These are phyloP conservation scores for Bipolaris sorokiniana DNA, from an alignment of 2,329 filamentous ascomycete genomes.

Conservation along the genomic window DNA sequence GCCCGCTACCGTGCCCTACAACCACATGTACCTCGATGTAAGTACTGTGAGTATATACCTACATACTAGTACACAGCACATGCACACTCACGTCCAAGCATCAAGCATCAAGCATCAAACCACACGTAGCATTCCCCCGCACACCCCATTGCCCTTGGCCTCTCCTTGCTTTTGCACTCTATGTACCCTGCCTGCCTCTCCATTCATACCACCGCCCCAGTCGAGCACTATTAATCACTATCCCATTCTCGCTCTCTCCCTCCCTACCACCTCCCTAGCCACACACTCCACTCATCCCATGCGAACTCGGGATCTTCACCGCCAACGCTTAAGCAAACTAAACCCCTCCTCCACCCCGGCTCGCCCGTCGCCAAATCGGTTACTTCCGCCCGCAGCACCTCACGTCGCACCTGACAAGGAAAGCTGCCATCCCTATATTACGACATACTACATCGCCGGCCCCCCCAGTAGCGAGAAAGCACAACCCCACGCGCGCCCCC, in stretches of 20 bases:
- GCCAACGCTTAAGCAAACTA: constrained; percentile 13
- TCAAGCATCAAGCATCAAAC: background rate
- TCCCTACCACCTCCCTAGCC: background rate
- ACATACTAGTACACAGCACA: too few relatives aligned
- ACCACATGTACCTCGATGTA: too few relatives aligned
- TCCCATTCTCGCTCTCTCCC: background rate
- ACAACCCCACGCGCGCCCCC: constrained; percentile 14
- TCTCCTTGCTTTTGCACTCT: background rate
- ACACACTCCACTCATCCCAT: background rate
- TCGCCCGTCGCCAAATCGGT: constrained; percentile 13
- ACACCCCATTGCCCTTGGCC: background rate
- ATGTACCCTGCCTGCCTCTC: background rate
- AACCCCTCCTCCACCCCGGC: constrained; percentile 1
- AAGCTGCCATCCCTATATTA: constrained; percentile 8
- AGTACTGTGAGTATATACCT: too few relatives aligned
- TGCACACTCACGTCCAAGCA: background rate
- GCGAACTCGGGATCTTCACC: constrained; percentile 16
- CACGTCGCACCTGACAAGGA: background rate
- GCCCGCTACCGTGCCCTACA: background rate
- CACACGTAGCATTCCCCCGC: too few relatives aligned
- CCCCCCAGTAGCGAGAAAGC: constrained; percentile 7
- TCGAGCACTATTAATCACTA: too few relatives aligned
- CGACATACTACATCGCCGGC: constrained; percentile 10
- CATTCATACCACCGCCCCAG: background rate
- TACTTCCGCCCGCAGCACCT: constrained; percentile 14